These are phyloP conservation scores for Plectosphaerella plurivora DNA, from an alignment of 2,329 filamentous ascomycete genomes.

Conservation along the genomic window DNA sequence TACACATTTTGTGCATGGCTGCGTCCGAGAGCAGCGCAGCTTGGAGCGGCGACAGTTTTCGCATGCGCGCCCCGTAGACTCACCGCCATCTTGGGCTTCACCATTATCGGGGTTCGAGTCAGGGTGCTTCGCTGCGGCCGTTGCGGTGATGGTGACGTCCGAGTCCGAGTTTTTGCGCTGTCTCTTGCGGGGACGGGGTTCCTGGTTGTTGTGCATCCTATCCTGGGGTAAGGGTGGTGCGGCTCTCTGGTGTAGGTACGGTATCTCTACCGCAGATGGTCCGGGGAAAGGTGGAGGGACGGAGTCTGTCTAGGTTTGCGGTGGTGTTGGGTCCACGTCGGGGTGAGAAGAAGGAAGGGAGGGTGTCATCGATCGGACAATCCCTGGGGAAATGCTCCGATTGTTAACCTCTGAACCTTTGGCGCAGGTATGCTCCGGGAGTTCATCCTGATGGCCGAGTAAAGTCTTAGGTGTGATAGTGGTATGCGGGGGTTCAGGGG, in stretches of 20 bases:
- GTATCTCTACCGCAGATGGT: too few species aligned
- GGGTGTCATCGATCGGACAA: background rate
- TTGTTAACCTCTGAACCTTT: too few species aligned
- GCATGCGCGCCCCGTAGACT: slow-evolving; percentile 2
- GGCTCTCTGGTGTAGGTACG: too few species aligned
- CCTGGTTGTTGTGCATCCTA: background rate
- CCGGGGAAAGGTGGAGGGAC: too few species aligned
- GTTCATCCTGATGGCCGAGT: too few species aligned
- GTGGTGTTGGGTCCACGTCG: too few species aligned
- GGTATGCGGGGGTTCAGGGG: too few species aligned
- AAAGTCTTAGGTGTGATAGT: background rate
- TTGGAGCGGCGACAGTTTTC: slow-evolving; percentile 9
- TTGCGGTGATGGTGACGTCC: too few species aligned
- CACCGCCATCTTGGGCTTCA: background rate
- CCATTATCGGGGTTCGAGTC: background rate
- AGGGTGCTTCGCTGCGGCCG: too few species aligned
- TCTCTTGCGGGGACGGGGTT: background rate
- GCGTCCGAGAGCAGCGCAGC: slow-evolving; percentile 8
- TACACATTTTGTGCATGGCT: slow-evolving; percentile 8
- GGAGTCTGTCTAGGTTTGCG: too few species aligned
- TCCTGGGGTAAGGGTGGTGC: background rate
- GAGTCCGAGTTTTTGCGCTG: background rate
- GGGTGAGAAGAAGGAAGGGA: too few species aligned
- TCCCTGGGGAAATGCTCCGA: background rate
- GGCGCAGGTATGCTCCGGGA: too few species aligned